A percentile compares a stretch with the other conserved stretches of the same genome.
phyloP scores from a whole-genome alignment of 768 basidiomycete species.

The Roridomyces roridus region DNA sequence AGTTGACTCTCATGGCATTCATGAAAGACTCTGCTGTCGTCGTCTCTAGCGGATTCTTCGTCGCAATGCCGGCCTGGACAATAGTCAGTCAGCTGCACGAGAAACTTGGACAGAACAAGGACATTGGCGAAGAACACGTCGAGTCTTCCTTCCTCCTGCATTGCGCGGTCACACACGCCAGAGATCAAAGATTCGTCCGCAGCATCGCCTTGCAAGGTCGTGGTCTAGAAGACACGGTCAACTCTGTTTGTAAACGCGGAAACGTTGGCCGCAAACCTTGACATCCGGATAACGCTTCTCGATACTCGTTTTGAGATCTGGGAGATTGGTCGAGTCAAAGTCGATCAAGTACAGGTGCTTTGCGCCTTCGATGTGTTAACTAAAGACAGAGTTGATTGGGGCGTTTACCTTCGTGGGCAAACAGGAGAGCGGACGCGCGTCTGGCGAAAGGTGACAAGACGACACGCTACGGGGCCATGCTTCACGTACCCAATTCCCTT shows the following conservation, averaged over 20 bases:
- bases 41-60: slow-evolving; percentile 49
- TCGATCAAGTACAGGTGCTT: slow-evolving; percentile 79
- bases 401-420: slow-evolving; percentile 73
- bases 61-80: slow-evolving; percentile 70
- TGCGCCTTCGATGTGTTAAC: slow-evolving; percentile 56
- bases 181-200: slow-evolving; percentile 77
- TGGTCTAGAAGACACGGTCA: slow-evolving; percentile 58
- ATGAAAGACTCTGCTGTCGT: slow-evolving; percentile 72
- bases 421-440: slow-evolving; percentile 73
- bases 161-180: slow-evolving; percentile 69
- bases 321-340: slow-evolving; percentile 70
- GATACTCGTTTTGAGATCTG: slow-evolving; percentile 73
- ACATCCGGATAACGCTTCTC: slow-evolving; percentile 74
- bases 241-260: background rate
- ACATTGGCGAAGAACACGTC: slow-evolving; percentile 98
- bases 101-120: slow-evolving; percentile 25
- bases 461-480: background rate
- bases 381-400: slow-evolving; percentile 1
- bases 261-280: slow-evolving; percentile 56
- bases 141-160: slow-evolving; percentile 82
- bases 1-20: slow-evolving; percentile 80
- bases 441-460: slow-evolving; percentile 40
- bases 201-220: slow-evolving; percentile 80
- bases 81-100: slow-evolving; percentile 3
- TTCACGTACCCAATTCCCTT: slow-evolving; percentile 84